Evolutionary conservation across 2,329 filamentous ascomycete genomes (phyloP).

Genomic region (Parafenestella ontariensis): DNA sequence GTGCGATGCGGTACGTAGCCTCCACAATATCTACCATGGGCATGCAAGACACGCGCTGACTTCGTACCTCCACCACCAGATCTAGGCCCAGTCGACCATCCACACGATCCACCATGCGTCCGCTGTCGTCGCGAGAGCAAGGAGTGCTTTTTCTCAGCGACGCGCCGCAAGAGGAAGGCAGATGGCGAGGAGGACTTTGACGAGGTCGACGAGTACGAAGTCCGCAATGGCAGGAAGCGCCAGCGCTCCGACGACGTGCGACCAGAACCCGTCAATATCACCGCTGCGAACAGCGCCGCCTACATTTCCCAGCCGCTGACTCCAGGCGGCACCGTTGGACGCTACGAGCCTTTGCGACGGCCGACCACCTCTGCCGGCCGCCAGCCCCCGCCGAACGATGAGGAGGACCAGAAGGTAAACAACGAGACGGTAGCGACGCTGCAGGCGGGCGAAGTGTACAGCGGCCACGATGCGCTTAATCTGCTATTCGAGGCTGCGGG

Average conservation of each 20-base stretch:
- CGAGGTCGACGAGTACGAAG: constrained; percentile 66
- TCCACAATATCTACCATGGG: constrained; percentile 10
- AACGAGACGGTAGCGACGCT: constrained; percentile 67
- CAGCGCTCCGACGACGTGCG: constrained; percentile 59
- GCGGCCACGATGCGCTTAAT: constrained; percentile 90
- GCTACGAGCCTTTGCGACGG: constrained; percentile 70
- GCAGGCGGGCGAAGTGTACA: constrained; percentile 76
- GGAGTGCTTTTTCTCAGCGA: constrained; percentile 96
- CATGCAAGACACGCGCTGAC: background rate
- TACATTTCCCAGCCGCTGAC: constrained; percentile 64
- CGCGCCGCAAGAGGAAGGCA: constrained; percentile 86
- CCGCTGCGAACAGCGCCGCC: constrained; percentile 23
- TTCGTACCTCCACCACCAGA: constrained; percentile 2
- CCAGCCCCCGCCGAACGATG: constrained; percentile 44
- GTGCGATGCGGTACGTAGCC: constrained; percentile 59
- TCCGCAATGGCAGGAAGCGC: constrained; percentile 77
- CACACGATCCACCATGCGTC: constrained; percentile 90
- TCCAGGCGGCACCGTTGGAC: constrained; percentile 70
- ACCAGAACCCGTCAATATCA: constrained; percentile 29
- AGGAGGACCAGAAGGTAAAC: constrained; percentile 65
- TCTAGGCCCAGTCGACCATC: constrained; percentile 68
- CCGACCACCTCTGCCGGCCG: constrained; percentile 53
- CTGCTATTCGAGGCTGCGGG: constrained; percentile 84
- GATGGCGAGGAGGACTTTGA: constrained; percentile 55
- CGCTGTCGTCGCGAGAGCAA: constrained; percentile 94